Percentiles rank a stretch among this genome's conserved stretches.
Conservation (phyloP, 2,329 filamentous ascomycete species). For the Sporothrix variecibatus region DNA sequence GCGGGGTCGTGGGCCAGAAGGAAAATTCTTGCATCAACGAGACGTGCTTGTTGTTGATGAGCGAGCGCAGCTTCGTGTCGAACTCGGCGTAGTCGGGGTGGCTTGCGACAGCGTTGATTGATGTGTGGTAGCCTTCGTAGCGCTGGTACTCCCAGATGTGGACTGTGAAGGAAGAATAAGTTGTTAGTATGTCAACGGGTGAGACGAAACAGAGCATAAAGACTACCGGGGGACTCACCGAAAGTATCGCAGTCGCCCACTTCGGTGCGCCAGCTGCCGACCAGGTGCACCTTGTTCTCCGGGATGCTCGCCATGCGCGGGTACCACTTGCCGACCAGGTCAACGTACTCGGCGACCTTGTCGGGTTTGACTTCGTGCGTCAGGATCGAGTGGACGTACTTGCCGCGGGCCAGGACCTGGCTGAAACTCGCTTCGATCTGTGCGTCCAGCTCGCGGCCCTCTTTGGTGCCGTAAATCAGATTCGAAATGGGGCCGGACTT, state of each 20-base stretch:
- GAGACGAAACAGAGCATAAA: too few relatives aligned
- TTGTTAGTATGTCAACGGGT: not conserved
- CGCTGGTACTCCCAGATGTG: slow-evolving; percentile 99
- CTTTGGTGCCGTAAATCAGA: slow-evolving; percentile 95
- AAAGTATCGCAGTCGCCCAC: slow-evolving; percentile 97
- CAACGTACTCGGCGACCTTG: slow-evolving; percentile 90
- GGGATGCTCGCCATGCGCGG: slow-evolving; percentile 80
- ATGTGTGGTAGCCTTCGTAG: slow-evolving; percentile 93
- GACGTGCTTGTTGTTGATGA: slow-evolving; percentile 81
- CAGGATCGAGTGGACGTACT: slow-evolving; percentile 97
- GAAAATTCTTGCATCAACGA: slow-evolving; percentile 99
- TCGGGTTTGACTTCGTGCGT: slow-evolving; percentile 95
- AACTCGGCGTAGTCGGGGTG: slow-evolving; percentile 85
- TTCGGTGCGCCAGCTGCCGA: slow-evolving; percentile 97
- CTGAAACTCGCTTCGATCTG: slow-evolving; percentile 97
- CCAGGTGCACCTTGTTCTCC: slow-evolving; percentile 92
- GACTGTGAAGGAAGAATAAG: slow-evolving; percentile 63
- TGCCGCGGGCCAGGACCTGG: slow-evolving; percentile 89
- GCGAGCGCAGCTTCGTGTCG: slow-evolving; percentile 77
- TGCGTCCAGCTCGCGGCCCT: slow-evolving; percentile 89
- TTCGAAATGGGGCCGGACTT: slow-evolving; percentile 75
- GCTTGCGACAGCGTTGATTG: slow-evolving; percentile 77
- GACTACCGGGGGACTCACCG: slow-evolving; percentile 55
- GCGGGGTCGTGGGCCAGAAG: slow-evolving; percentile 96
- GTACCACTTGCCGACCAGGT: slow-evolving; percentile 89